Conservation (phyloP, 2,329 filamentous ascomycete species). For the Trichoderma semiorbis region DNA sequence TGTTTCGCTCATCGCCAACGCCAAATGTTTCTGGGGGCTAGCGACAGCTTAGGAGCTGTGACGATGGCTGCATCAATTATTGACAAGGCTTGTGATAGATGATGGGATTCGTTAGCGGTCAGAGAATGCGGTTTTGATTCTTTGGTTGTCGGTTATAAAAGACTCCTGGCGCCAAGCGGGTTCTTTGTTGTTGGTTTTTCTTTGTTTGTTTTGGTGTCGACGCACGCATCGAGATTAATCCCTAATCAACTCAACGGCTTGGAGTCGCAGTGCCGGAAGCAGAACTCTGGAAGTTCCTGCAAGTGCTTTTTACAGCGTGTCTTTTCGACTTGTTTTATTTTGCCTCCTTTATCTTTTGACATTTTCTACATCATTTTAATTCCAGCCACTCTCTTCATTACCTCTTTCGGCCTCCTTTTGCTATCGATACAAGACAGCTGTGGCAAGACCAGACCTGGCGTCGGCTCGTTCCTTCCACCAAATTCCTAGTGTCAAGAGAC, state of each 20-base stretch:
- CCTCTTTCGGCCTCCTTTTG: not conserved
- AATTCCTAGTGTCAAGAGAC: not conserved
- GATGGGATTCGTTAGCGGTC: slow-evolving; percentile 10
- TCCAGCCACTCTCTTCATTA: not conserved
- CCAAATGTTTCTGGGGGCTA: slow-evolving; percentile 11
- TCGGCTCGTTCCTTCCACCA: not conserved
- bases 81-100: not conserved
- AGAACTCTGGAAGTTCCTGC: slow-evolving; percentile 16
- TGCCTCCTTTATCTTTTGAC: not conserved
- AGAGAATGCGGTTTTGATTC: not conserved
- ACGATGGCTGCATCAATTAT: slow-evolving; percentile 10
- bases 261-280: slow-evolving; percentile 2
- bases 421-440: not conserved
- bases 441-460: slow-evolving; percentile 8
- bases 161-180: not conserved
- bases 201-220: not conserved
- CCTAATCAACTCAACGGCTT: not conserved
- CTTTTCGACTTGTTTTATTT: not conserved
- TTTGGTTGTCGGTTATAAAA: not conserved
- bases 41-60: not conserved
- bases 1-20: slow-evolving; percentile 11
- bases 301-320: not conserved
- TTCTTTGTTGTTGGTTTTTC: not conserved
- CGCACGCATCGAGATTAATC: not conserved
- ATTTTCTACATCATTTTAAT: not conserved